Conservation (phyloP, 306 rosid genomes). For the Arachis hypogaea region DNA sequence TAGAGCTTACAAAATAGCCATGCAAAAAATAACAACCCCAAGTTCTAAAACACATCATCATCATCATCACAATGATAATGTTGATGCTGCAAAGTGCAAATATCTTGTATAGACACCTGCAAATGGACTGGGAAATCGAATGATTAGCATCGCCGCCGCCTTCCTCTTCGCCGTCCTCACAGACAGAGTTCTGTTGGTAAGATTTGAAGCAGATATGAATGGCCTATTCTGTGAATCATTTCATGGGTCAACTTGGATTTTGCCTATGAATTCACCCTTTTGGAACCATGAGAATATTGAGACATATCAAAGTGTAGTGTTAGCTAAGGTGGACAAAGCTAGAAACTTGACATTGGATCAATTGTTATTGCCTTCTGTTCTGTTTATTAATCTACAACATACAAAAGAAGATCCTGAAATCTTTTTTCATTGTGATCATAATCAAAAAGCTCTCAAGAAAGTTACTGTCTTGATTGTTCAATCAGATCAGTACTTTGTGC, state of each 20-base stretch:
- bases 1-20: slow-evolving; percentile 41
- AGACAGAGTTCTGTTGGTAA: slow-evolving; percentile 53
- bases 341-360: slow-evolving; percentile 15
- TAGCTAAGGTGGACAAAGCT: slow-evolving; percentile 39
- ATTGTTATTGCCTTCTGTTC: slow-evolving; percentile 34
- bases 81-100: slow-evolving; percentile 37
- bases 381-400: slow-evolving; percentile 53
- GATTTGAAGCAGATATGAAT: slow-evolving; percentile 51
- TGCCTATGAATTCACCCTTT: slow-evolving; percentile 51
- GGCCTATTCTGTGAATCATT: slow-evolving; percentile 69
- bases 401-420: slow-evolving; percentile 41
- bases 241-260: slow-evolving; percentile 60
- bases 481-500: slow-evolving; percentile 65
- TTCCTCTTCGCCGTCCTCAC: slow-evolving; percentile 69
- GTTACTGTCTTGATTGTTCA: slow-evolving; percentile 48
- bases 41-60: slow-evolving; percentile 31
- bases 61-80: not conserved
- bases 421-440: slow-evolving; percentile 59
- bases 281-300: slow-evolving; percentile 36
- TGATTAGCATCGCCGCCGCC: slow-evolving; percentile 53
- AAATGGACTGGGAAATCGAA: slow-evolving; percentile 68
- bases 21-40: slow-evolving; percentile 33
- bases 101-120: slow-evolving; percentile 54
- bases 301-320: slow-evolving; percentile 44
- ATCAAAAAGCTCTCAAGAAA: slow-evolving; percentile 48